Percentiles rank a stretch among this genome's conserved stretches.
Conservation (phyloP, 2,329 filamentous ascomycete genomes). For the Sclerotinia trifoliorum region DNA sequence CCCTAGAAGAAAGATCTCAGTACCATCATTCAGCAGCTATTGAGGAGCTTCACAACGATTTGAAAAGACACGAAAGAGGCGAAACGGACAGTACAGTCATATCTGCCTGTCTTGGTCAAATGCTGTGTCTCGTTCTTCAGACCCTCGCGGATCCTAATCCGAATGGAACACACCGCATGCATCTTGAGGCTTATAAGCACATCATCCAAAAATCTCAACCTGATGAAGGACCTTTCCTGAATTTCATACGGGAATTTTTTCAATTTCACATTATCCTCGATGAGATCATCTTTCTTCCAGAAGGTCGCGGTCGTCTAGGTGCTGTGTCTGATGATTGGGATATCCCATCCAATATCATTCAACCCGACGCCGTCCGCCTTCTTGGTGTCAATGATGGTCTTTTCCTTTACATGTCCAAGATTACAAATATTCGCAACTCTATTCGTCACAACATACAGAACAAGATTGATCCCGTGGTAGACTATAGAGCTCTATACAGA, state of each 20-base stretch:
- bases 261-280: slow-evolving; percentile 76
- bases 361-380: slow-evolving; percentile 48
- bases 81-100: slow-evolving; percentile 46
- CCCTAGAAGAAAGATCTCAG: slow-evolving; percentile 51
- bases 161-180: slow-evolving; percentile 71
- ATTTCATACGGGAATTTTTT: slow-evolving; percentile 74
- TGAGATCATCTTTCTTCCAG: slow-evolving; percentile 53
- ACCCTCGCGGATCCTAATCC: slow-evolving; percentile 56
- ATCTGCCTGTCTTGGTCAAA: slow-evolving; percentile 60
- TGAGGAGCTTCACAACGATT: slow-evolving; percentile 51
- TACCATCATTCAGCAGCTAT: slow-evolving; percentile 57
- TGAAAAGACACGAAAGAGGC: slow-evolving; percentile 42
- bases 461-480: slow-evolving; percentile 64
- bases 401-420: slow-evolving; percentile 74
- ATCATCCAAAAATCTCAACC: slow-evolving; percentile 64
- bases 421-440: slow-evolving; percentile 72
- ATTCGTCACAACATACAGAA: slow-evolving; percentile 67
- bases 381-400: slow-evolving; percentile 81
- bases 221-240: slow-evolving; percentile 66
- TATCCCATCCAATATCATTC: slow-evolving; percentile 31
- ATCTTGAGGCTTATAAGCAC: slow-evolving; percentile 72
- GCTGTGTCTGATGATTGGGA: slow-evolving; percentile 33
- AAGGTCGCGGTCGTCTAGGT: slow-evolving; percentile 39
- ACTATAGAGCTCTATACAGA: slow-evolving; percentile 69
- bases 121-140: slow-evolving; percentile 60